phyloP scores from a whole-genome alignment of 78 protist species.

The Capsaspora owczarzaki region DNA sequence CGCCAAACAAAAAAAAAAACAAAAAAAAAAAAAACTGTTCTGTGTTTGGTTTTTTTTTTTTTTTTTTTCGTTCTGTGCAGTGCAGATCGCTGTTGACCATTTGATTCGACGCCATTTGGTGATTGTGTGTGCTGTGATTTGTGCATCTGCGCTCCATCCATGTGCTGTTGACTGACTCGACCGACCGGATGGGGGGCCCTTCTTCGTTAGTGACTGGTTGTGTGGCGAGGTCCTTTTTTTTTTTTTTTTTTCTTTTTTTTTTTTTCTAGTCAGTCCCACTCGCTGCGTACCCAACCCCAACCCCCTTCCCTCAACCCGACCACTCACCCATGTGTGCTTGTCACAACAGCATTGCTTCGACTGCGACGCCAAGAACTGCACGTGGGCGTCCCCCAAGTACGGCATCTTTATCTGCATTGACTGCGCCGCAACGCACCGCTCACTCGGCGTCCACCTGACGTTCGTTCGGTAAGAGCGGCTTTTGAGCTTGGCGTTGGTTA shows the following conservation, averaged over 20 bases:
- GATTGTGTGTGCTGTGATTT: too few species aligned
- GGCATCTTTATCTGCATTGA: slow-evolving; percentile 46
- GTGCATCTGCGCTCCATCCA: not conserved
- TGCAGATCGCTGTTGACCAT: too few species aligned
- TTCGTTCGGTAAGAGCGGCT: slow-evolving; percentile 28
- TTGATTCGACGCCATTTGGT: too few species aligned
- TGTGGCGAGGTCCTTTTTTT: not conserved
- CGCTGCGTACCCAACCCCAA: too few species aligned
- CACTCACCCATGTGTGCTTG: not conserved
- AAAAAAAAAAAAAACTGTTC: too few species aligned
- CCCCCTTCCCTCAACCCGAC: too few species aligned
- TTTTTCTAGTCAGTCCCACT: not conserved
- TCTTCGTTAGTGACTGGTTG: not conserved
- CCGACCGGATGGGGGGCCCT: not conserved
- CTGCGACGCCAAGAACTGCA: not conserved
- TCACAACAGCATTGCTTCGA: slow-evolving; percentile 3
- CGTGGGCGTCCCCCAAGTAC: slow-evolving; percentile 8
- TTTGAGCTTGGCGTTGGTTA: too few species aligned
- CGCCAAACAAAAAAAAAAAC: too few species aligned
- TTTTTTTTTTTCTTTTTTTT: not conserved
- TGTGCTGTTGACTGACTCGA: not conserved
- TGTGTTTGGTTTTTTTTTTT: too few species aligned
- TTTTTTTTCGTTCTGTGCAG: too few species aligned
- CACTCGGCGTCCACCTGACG: slow-evolving; percentile 62
- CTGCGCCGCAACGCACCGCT: slow-evolving; percentile 55